Evolutionary conservation across 768 basidiomycete genomes (phyloP).

Genomic region (Leucocoprinus sp.): DNA sequence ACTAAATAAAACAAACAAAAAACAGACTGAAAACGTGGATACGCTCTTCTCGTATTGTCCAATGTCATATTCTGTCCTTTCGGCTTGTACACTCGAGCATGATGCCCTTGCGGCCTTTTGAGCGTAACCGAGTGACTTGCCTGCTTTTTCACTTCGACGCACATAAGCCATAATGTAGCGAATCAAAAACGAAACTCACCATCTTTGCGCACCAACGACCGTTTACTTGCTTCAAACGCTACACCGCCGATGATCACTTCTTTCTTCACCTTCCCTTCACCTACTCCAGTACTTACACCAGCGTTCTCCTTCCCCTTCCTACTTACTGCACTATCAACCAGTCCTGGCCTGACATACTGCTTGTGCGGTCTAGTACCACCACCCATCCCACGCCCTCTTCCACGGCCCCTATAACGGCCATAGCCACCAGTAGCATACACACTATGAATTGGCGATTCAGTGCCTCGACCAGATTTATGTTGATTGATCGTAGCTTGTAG

Average conservation of each 20-base stretch:
- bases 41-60: slow-evolving; percentile 50
- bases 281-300: too few species aligned
- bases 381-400: slow-evolving; percentile 14
- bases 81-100: slow-evolving; percentile 52
- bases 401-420: slow-evolving; percentile 7
- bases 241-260: slow-evolving; percentile 85
- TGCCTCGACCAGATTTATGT: slow-evolving; percentile 38
- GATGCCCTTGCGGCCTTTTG: slow-evolving; percentile 42
- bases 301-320: background rate
- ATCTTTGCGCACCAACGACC: slow-evolving; percentile 84
- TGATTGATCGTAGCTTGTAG: slow-evolving; percentile 64
- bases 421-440: background rate
- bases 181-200: slow-evolving; percentile 40
- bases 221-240: slow-evolving; percentile 77
- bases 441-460: slow-evolving; percentile 19
- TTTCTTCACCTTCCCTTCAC: slow-evolving; percentile 34
- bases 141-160: slow-evolving; percentile 18
- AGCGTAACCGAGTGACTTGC: slow-evolving; percentile 25
- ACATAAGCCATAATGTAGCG: background rate
- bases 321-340: slow-evolving; percentile 14
- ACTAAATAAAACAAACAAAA: background rate
- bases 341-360: slow-evolving; percentile 37
- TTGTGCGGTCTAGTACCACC: slow-evolving; percentile 47
- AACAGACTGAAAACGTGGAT: slow-evolving; percentile 10
- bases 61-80: slow-evolving; percentile 69